Evolutionary conservation across 805 yeast species (phyloP).

Genomic region (Barnettozyma populi): DNA sequence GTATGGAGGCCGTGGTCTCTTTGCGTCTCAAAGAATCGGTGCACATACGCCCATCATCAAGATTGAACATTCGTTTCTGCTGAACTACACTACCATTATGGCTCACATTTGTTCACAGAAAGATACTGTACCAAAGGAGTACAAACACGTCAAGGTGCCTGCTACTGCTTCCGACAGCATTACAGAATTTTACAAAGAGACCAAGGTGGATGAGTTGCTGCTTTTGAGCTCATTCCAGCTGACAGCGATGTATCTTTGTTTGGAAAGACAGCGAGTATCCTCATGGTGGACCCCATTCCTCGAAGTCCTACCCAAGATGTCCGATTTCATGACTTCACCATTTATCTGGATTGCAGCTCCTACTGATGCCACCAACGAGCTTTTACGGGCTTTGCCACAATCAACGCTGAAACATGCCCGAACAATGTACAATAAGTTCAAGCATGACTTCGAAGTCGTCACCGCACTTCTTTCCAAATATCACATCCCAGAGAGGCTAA

Average conservation of each 20-base stretch:
- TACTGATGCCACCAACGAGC: conserved; percentile 23
- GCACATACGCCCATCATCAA: conserved; percentile 42
- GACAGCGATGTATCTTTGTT: conserved; percentile 41
- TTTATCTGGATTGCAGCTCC: conserved; percentile 47
- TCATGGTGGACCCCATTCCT: conserved; percentile 71
- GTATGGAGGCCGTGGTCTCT: conserved; percentile 61
- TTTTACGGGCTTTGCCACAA: conserved; percentile 39
- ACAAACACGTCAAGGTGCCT: conserved; percentile 10
- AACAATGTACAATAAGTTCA: conserved; percentile 38
- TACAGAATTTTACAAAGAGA: conserved; percentile 10
- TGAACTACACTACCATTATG: conserved; percentile 52
- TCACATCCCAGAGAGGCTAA: neutral
- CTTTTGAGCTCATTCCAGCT: conserved; percentile 56
- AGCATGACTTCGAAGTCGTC: conserved; percentile 28
- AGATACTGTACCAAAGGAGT: conserved; percentile 12
- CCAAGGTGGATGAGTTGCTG: conserved; percentile 29
- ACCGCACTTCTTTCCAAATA: conserved; percentile 13
- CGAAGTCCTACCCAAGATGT: conserved; percentile 50
- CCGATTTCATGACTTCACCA: conserved; percentile 55
- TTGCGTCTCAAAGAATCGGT: conserved; percentile 35
- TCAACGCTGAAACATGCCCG: conserved; percentile 35
- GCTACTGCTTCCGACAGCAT: conserved; percentile 15
- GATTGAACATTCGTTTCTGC: conserved; percentile 51
- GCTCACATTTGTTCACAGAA: conserved; percentile 36
- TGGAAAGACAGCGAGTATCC: conserved; percentile 37